Base-by-base conservation (phyloP, 2,329 filamentous ascomycete species). In the Chrysoporthe cubensis region DNA sequence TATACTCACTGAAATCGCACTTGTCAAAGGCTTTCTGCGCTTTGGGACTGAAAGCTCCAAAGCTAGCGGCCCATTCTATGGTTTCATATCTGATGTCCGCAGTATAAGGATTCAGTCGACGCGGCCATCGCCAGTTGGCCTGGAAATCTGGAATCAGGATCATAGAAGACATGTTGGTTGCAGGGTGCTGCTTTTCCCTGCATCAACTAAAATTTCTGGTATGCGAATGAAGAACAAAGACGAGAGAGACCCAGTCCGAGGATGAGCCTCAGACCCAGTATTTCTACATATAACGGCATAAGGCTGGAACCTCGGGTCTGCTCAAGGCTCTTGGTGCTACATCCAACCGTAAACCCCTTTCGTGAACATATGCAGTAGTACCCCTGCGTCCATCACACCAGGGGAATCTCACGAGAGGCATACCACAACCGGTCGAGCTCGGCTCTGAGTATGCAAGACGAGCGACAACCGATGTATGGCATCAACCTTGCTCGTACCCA, bases 21-120 rank as follows among this genome's bases (percentile, higher is more conserved):
- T 63, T 67, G 43, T 73, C 67, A 50, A 74, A 72, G 0, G 71
- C 68, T 8, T 58, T 52, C 62, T 74, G 72, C 2, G 68, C 71
- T 16, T 57, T 37, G 1, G 69, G 65, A 1, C 59, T 67, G 52
- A 74, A 74, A 21, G 70, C 68, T 2, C 48, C 42, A 48, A 74
- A 73, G 14, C 68, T 67, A 18, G 65, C 66, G 3, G 68, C 48
- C 72, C 72, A 74, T 3, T 58, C 67, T 0, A 52, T 40, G 18
- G 69, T 71, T n/a, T 70, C 70, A 1, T 67, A 58, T 1, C 56
- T 46, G 34, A 68, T 62, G 0, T 43, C 42, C 2, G 44, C 62
- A 48, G 65, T 65, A 58, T 71, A 46, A 2, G 72, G 71, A 40
- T 72, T 73, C 40, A 72, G 21, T 2, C n/a, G 14, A 2, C 72